A percentile compares a stretch with the other conserved stretches of the same genome.
Evolutionary conservation across 805 yeast species (phyloP).

Genomic region (Candida caryicola): DNA sequence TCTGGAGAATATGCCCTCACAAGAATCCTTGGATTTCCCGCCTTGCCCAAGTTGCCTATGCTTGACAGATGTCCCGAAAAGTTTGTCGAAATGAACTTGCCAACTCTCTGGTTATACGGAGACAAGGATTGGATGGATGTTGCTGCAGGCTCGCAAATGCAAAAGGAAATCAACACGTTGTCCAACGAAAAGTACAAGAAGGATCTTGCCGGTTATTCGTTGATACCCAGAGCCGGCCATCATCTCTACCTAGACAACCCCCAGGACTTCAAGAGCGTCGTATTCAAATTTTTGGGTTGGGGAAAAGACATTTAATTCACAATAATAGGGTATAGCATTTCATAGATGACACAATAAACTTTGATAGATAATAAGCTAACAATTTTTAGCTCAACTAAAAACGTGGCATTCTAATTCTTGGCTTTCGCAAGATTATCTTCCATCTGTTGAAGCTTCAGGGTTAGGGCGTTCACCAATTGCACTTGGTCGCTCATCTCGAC

Average conservation of each 20-base stretch:
- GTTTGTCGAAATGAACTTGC: constrained; percentile 41
- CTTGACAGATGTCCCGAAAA: constrained; percentile 46
- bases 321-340: neutral
- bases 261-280: constrained; percentile 26
- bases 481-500: neutral
- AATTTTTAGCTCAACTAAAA: no score
- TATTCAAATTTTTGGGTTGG: constrained; percentile 34
- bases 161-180: constrained; percentile 20
- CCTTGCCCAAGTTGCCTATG: constrained; percentile 55
- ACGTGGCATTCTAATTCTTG: no score
- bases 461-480: neutral
- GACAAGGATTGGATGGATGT: constrained; percentile 72
- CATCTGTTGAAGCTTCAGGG: neutral
- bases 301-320: neutral
- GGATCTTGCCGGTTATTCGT: constrained; percentile 29
- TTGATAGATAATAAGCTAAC: no score
- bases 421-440: no score
- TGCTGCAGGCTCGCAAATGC: constrained; percentile 47
- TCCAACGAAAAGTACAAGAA: constrained; percentile 27
- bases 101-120: constrained; percentile 62
- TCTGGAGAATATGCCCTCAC: constrained; percentile 67
- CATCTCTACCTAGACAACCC: constrained; percentile 55
- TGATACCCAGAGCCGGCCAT: constrained; percentile 49
- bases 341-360: no score
- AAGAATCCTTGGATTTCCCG: constrained; percentile 57